Evolutionary conservation across 2,329 filamentous ascomycete genomes (phyloP), one percentile per base, ranked within the genome.

Genomic region (Aspergillus viridinutans): DNA sequence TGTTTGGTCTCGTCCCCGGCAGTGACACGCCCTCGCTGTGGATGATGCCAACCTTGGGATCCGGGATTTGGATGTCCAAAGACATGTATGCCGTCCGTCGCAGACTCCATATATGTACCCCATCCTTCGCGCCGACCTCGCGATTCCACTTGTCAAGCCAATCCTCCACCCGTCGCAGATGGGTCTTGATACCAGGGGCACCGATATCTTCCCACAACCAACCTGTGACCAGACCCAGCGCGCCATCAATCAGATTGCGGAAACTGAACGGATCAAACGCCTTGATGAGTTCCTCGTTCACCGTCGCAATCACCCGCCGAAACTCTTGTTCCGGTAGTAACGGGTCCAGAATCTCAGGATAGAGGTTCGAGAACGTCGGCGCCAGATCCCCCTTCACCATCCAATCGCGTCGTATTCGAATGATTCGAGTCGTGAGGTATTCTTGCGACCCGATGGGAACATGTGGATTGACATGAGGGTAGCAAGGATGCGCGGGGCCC

Each of bases 121-220:
- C 81, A 59, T 83, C 79, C 57, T 81, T 80, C 52, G 76, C 75
- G n/a, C 82, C 82, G 9, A 80, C 74, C 60, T 90, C 84, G 8
- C 72, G 70, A 71, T 99, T 99, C 92, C 93, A 97, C 58, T 85
- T 82, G 62, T 95, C 89, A 54, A 99, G 83, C 86, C 90, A 96
- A 40, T 73, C 74, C 75, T 99, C 94, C 20, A 97, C 76, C 9
- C 77, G 81, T 55, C 81, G 83, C 49, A 96, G 73, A 55, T 87
- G 83, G 23, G 80, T 78, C 77, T 97, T 97, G 58, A 89, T 83
- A 8, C 83, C 85, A 3, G 90, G 90, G 38, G 90, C 76, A 1
- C 93, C 92, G 23, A 93, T 67, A 70, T 97, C 93, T 58, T 99
- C 94, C 91, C 92, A 97, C 35, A 97, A 68, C 90, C 92, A 99